Evolutionary conservation across 352 stramenopile species (phyloP).

Genomic region (Phytopythium boreale): DNA sequence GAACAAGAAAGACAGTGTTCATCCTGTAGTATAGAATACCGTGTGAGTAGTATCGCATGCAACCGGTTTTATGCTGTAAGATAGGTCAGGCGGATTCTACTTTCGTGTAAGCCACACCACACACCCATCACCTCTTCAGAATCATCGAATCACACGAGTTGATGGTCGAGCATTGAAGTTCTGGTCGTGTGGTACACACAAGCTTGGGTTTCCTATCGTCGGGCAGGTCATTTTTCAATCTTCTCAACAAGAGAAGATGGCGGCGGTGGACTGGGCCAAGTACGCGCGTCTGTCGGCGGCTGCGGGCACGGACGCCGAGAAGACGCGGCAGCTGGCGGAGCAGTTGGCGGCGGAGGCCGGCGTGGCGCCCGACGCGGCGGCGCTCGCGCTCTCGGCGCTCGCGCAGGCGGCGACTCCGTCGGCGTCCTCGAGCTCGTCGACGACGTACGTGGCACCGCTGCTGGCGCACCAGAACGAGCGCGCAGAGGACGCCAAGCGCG

Average conservation of each 20-base stretch:
- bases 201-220: too few species aligned
- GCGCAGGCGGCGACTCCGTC: constrained; percentile 5
- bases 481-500: constrained; percentile 15
- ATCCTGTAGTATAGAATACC: too few species aligned
- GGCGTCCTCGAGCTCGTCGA: background rate
- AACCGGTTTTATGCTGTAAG: too few species aligned
- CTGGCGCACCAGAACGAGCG: constrained; percentile 35
- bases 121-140: too few species aligned
- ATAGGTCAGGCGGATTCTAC: too few species aligned
- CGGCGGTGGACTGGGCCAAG: constrained; percentile 18
- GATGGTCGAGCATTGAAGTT: background rate
- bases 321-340: constrained; percentile 15
- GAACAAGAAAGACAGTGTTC: too few species aligned
- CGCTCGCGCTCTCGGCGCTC: constrained; percentile 28
- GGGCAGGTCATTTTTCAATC: background rate
- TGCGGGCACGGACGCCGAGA: constrained; percentile 9
- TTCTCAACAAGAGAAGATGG: constrained; percentile 9
- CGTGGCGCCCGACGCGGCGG: constrained; percentile 16
- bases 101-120: too few species aligned
- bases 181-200: background rate
- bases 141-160: background rate
- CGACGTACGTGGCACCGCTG: constrained; percentile 51
- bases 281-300: constrained; percentile 20
- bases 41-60: too few species aligned
- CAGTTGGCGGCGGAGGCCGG: constrained; percentile 31